Evolutionary conservation across 768 basidiomycete species (phyloP).

Genomic region (Russula olivacea): DNA sequence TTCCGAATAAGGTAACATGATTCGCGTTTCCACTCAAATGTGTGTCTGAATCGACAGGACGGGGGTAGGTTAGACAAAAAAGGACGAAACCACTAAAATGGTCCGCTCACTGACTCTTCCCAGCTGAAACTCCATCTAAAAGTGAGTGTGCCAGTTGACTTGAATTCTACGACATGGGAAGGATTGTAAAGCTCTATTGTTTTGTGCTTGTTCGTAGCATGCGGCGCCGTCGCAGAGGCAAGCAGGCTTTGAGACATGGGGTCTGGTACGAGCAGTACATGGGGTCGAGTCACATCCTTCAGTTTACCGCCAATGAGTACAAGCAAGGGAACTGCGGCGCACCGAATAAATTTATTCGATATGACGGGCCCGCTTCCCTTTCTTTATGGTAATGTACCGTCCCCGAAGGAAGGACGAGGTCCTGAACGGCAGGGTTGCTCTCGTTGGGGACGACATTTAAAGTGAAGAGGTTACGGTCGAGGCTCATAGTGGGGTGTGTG

Average conservation of each 20-base stretch:
- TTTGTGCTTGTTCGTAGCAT: constrained; percentile 64
- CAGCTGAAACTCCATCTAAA: constrained; percentile 78
- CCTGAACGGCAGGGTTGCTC: constrained; percentile 54
- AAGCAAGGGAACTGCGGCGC: constrained; percentile 24
- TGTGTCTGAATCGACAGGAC: constrained; percentile 44
- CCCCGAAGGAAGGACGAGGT: constrained; percentile 63
- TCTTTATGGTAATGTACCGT: constrained; percentile 68
- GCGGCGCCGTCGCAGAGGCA: constrained; percentile 58
- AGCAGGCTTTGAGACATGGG: constrained; percentile 68
- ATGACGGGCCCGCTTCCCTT: constrained; percentile 47
- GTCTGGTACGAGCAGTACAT: constrained; percentile 39
- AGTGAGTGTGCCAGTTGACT: constrained; percentile 62
- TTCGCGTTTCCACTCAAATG: constrained; percentile 83
- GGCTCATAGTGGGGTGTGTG: constrained; percentile 47
- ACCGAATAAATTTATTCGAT: constrained; percentile 68
- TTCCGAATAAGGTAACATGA: constrained; percentile 79
- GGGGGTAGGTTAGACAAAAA: not conserved
- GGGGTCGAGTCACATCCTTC: too few species aligned
- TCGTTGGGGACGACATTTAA: constrained; percentile 56
- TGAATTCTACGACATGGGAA: constrained; percentile 60
- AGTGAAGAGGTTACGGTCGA: constrained; percentile 84
- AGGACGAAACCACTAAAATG: not conserved
- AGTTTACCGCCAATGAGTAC: not conserved
- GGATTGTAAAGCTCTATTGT: constrained; percentile 74
- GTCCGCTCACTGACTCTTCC: constrained; percentile 58